These are phyloP conservation scores for Daldinia eschscholtzii DNA, from an alignment of 2,329 filamentous ascomycete genomes.

Conservation along the genomic window DNA sequence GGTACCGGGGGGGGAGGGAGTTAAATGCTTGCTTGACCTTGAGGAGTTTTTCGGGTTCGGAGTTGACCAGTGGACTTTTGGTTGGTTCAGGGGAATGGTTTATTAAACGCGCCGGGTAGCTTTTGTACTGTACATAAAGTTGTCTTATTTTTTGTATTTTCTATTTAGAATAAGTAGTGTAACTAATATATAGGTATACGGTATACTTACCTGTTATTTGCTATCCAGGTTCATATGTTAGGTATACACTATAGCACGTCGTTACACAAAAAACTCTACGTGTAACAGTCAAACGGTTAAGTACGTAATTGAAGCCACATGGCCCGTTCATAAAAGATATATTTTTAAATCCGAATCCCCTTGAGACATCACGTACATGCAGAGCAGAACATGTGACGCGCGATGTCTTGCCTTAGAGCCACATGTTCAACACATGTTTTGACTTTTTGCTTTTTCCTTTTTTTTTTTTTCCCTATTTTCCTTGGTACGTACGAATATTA, in stretches of 20 bases:
- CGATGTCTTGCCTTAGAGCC: neutral
- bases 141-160: too few relatives aligned
- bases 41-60: slow-evolving; percentile 5
- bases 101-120: neutral
- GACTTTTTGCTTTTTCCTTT: neutral
- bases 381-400: neutral
- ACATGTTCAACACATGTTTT: neutral
- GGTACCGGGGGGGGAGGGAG: neutral
- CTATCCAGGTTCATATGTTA: neutral
- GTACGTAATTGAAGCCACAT: slow-evolving; percentile 8
- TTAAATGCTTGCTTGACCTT: neutral
- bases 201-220: neutral
- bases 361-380: slow-evolving; percentile 8
- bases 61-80: neutral
- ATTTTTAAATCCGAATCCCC: neutral
- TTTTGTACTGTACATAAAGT: neutral
- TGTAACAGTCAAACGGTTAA: neutral
- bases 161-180: too few relatives aligned
- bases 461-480: neutral
- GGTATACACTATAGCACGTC: neutral
- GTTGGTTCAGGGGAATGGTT: neutral
- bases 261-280: neutral
- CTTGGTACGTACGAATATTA: neutral
- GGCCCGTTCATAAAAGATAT: neutral
- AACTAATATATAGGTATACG: neutral